phyloP scores from a whole-genome alignment of 2,329 filamentous ascomycete genomes.

The Cercospora sesami region DNA sequence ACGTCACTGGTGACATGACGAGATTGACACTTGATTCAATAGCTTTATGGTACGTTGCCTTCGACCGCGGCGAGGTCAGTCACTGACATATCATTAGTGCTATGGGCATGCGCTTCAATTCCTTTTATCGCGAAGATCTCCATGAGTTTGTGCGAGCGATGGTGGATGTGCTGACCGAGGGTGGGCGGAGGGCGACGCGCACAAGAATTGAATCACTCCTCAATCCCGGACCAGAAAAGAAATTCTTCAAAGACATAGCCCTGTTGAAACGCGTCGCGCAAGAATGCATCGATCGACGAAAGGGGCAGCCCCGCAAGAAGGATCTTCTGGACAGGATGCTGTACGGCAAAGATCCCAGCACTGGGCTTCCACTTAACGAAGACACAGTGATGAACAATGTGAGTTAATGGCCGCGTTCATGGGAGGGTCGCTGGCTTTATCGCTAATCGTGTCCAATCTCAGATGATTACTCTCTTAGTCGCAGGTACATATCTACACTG shows the following conservation, averaged over 20 bases:
- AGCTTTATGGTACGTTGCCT: conserved; percentile 49
- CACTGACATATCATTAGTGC: conserved; percentile 4
- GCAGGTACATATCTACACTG: conserved; percentile 39
- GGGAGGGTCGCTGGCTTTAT: background rate
- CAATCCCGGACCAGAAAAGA: conserved; percentile 37
- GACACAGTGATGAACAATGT: conserved; percentile 63
- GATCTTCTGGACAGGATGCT: conserved; percentile 69
- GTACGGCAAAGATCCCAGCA: conserved; percentile 63
- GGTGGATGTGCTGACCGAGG: conserved; percentile 59
- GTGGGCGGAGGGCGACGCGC: conserved; percentile 37
- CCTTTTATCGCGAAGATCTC: conserved; percentile 62
- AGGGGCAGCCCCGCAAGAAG: conserved; percentile 61
- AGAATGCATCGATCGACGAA: conserved; percentile 68
- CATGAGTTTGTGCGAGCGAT: conserved; percentile 64
- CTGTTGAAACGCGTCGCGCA: conserved; percentile 59
- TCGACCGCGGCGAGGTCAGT: background rate
- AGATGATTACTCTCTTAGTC: conserved; percentile 66
- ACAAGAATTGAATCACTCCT: conserved; percentile 39
- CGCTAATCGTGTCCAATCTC: background rate
- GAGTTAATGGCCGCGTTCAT: background rate
- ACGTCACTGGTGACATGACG: conserved; percentile 67
- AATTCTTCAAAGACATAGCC: conserved; percentile 58
- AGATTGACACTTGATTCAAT: conserved; percentile 72
- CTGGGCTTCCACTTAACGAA: conserved; percentile 62
- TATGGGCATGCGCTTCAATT: conserved; percentile 67